phyloP scores from a whole-genome alignment of 345 rosid species.

The Garcia nutans region DNA sequence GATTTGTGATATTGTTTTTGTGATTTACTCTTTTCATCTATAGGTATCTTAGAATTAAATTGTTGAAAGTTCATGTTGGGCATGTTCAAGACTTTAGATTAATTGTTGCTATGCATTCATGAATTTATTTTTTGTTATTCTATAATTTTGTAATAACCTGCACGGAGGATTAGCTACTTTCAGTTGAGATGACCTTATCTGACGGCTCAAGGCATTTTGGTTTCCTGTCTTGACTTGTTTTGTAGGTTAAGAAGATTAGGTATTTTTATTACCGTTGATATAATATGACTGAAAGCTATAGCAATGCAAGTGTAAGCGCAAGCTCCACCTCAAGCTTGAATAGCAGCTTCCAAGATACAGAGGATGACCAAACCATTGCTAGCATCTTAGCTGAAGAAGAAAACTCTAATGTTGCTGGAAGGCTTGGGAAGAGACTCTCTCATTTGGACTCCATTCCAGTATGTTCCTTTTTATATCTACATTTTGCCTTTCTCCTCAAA shows the following conservation, averaged over 20 bases:
- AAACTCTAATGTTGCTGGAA: slow-evolving; percentile 38
- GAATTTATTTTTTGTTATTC: not conserved
- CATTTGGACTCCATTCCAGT: slow-evolving; percentile 93
- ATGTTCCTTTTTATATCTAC: slow-evolving; percentile 20
- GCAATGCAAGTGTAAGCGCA: slow-evolving; percentile 68
- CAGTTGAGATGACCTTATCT: not conserved
- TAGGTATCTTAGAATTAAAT: not conserved
- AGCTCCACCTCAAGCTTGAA: slow-evolving; percentile 83
- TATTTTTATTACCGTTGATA: not conserved
- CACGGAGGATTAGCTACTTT: not conserved
- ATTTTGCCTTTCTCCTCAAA: not conserved
- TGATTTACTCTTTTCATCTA: not conserved
- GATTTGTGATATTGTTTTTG: not conserved
- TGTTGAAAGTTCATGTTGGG: not conserved
- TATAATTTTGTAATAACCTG: not conserved
- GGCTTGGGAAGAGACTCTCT: slow-evolving; percentile 79
- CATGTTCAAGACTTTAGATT: not conserved
- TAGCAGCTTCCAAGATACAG: slow-evolving; percentile 72
- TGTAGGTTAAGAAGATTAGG: not conserved
- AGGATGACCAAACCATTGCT: slow-evolving; percentile 84
- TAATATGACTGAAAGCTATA: slow-evolving; percentile 49
- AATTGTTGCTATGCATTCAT: not conserved
- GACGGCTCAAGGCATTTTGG: not conserved
- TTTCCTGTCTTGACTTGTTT: not conserved
- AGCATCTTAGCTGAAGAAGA: slow-evolving; percentile 67